Evolutionary conservation across 306 rosid genomes (phyloP), one percentile per base, ranked within the genome.

Genomic region (Rosa chinensis): DNA sequence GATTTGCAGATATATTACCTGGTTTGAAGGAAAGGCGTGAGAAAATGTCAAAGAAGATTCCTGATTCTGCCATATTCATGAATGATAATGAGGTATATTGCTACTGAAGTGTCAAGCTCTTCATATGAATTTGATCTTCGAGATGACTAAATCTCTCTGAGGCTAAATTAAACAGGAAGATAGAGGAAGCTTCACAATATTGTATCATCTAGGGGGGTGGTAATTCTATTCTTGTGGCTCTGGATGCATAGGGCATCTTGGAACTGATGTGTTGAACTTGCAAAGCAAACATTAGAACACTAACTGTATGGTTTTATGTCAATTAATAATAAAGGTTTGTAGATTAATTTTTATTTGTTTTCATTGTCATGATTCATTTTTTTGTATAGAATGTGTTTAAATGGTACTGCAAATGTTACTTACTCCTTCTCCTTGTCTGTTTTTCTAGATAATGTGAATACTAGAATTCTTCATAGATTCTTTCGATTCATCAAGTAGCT

Each of bases 401-500:
- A 11, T 73, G 49, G 40, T 55, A 56, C 14, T 12, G 52, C 32
- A n/a, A 40, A 55, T 47, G 40, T 75, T 71, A 61, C 53, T 43
- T 80, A 77, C 56, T 48, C 62, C 66, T 48, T n/a, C 58, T 69
- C 21, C 70, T n/a, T 3, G 63, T 16, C 23, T 44, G 8, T 40
- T 59, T 62, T 73, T 78, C 39, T 32, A 6, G 47, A 50, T 75
- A 10, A 17, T 70, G 72, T 73, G 79, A 77, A 53, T 67, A 59
- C 32, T 64, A 59, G 59, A 69, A 45, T 58, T 39, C 59, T 16
- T 45, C 43, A 25, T 10, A 6, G 20, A 52, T 61, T 23, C 20
- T 43, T 58, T 23, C 2, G 5, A 56, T 40, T 74, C 12, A 39
- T 40, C 55, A 21, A 42, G 23, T 35, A 11, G 49, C 35, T 32